Evolutionary conservation across 1,139 yeast genomes (phyloP), one percentile per base, ranked within the genome.

Genomic region (Lodderomyces elongisporus): DNA sequence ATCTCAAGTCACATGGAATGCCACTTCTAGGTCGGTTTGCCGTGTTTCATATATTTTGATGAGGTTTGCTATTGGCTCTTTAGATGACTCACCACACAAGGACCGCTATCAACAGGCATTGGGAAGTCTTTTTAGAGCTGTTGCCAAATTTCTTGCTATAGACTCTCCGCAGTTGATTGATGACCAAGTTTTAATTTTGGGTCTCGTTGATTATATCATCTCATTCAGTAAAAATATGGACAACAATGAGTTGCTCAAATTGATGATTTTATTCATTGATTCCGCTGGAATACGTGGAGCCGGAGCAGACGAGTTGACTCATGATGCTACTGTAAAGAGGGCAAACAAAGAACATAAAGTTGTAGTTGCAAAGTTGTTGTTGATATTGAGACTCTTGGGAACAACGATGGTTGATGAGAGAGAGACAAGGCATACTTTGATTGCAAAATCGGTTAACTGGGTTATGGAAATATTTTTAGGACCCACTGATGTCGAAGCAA

Each of bases 1-100:
- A 28, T 79, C 79, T 14, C 68, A 64, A 28, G 56, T 65, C 2
- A 73, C 66, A 37, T 80, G 88, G 88, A 76, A 65, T 49, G 64
- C 78, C 20, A 64, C 74, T 35, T 78, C 85, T 3, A 67, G 85
- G 49, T 74, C 85, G 0, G 58, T 78, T 32, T 79, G 85, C 45
- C 69, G 89, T 38, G 66, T 77, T 14, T 66, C 76, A 22, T 64
- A 76, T 6, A 56, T 77, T 35, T 49, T 80, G 29, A 50, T 80
- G 38, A 70, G 66, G 43, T 53, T 67, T 31, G 58, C 70, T 1
- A 52, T 64, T 21, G 37, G 40, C 23, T 52, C 70, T 1, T 50
- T 60, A 42, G 45, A 42, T 16, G 48, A 49, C 13, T 37, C 44
- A 9, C 36, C 41, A 26, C 49, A 40, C 2, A 40, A 46, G 2